Conservation (phyloP, 2,329 filamentous ascomycete species). For the Cladosporium sphaerospermum region DNA sequence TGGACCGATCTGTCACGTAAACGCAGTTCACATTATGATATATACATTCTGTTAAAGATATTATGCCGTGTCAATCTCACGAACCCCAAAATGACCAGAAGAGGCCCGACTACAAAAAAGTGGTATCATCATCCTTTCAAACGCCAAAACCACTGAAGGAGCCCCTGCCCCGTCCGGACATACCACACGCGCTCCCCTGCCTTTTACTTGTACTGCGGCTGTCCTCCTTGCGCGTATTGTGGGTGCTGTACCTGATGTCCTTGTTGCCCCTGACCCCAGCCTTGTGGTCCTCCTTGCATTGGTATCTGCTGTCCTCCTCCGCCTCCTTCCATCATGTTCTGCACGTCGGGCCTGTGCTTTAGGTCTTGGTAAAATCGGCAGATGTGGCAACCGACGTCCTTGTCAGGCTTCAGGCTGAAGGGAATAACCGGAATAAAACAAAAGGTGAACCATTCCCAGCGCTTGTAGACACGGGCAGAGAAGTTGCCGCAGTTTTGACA, state of each 20-base stretch:
- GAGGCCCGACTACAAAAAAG: neutral
- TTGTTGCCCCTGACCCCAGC: conserved; percentile 14
- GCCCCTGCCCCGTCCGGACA: neutral
- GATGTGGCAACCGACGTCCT: conserved; percentile 65
- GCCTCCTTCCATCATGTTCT: conserved; percentile 29
- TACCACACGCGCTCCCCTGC: neutral
- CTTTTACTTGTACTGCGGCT: conserved; percentile 16
- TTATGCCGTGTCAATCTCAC: too few species aligned
- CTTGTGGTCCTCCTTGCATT: conserved; percentile 27
- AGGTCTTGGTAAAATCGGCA: conserved; percentile 67
- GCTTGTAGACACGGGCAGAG: conserved; percentile 38
- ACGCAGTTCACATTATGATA: too few species aligned
- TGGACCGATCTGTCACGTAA: too few species aligned
- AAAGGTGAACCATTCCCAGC: conserved; percentile 43
- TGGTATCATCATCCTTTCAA: conserved; percentile 6
- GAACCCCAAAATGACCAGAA: too few species aligned
- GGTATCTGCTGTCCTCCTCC: conserved; percentile 24
- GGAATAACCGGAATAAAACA: conserved; percentile 72
- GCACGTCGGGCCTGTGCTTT: conserved; percentile 36
- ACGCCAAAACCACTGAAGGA: neutral
- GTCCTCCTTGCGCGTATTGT: conserved; percentile 16
- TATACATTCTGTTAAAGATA: too few species aligned
- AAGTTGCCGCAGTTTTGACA: conserved; percentile 50
- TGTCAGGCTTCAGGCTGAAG: conserved; percentile 51
- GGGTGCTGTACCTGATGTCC: conserved; percentile 5